Evolutionary conservation across 2,329 filamentous ascomycete species (phyloP).

Genomic region (Aspergillus udagawae): DNA sequence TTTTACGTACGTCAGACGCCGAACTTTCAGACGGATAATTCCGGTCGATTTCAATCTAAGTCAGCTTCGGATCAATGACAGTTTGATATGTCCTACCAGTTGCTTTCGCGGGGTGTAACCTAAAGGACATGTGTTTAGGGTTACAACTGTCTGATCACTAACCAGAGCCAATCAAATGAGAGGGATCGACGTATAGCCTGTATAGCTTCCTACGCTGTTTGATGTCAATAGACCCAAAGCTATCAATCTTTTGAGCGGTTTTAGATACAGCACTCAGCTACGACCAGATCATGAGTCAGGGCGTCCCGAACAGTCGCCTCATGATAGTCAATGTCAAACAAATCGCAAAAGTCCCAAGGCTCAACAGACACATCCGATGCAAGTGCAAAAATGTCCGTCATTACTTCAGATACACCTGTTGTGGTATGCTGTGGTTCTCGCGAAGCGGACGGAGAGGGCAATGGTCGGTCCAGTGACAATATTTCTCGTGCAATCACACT

Average conservation of each 20-base stretch:
- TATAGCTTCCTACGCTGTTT: neutral
- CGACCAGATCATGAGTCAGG: neutral
- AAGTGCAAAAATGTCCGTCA: neutral
- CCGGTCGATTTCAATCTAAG: neutral
- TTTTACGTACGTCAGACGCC: neutral
- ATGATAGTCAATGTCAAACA: neutral
- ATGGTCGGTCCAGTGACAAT: slow-evolving; percentile 5
- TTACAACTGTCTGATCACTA: no score
- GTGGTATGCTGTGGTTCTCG: neutral
- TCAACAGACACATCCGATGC: neutral
- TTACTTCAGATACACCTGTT: neutral
- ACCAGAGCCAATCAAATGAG: neutral
- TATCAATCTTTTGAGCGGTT: neutral
- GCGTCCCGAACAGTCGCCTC: neutral
- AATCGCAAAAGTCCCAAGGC: neutral
- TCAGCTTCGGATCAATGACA: neutral
- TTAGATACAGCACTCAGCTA: neutral
- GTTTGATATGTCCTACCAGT: neutral
- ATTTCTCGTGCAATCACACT: slow-evolving; percentile 37
- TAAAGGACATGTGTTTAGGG: no score
- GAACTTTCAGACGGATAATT: neutral
- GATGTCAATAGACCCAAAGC: no score
- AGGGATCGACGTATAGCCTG: neutral
- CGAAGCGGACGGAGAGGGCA: neutral
- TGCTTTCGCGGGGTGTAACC: neutral